A percentile compares a stretch with the other conserved stretches of the same genome.
Evolutionary conservation across 306 rosid genomes (phyloP).

Genomic region (Neltuma alba): DNA sequence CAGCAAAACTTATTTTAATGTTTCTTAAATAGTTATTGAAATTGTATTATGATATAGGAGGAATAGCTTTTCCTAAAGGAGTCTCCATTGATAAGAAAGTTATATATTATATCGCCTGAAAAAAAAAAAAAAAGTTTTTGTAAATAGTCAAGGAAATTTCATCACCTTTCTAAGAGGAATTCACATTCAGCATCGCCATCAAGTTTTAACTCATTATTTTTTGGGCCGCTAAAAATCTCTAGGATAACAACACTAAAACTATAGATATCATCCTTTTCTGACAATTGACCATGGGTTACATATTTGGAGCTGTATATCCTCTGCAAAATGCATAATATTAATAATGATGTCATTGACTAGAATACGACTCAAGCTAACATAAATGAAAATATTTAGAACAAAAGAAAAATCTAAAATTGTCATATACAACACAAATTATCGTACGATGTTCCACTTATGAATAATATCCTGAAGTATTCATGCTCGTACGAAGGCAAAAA

Average conservation of each 20-base stretch:
- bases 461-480: too few species aligned
- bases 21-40: not conserved
- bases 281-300: constrained; percentile 70
- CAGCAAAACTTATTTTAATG: not conserved
- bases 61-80: not conserved
- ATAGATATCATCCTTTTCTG: constrained; percentile 69
- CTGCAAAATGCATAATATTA: constrained; percentile 27
- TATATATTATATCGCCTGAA: not conserved
- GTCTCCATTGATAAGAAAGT: not conserved
- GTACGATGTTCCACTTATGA: too few species aligned
- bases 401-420: not conserved
- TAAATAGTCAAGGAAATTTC: not conserved
- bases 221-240: constrained; percentile 65
- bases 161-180: constrained; percentile 63
- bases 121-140: not conserved
- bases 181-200: constrained; percentile 43
- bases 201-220: constrained; percentile 45
- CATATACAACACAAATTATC: not conserved
- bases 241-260: constrained; percentile 70
- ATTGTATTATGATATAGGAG: too few species aligned
- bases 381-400: not conserved
- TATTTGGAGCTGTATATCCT: constrained; percentile 36
- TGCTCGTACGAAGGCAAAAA: not conserved
- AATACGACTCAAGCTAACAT: not conserved
- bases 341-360: not conserved